Evolutionary conservation across 2,329 filamentous ascomycete species (phyloP).

Genomic region (Ampelomyces quisqualis): DNA sequence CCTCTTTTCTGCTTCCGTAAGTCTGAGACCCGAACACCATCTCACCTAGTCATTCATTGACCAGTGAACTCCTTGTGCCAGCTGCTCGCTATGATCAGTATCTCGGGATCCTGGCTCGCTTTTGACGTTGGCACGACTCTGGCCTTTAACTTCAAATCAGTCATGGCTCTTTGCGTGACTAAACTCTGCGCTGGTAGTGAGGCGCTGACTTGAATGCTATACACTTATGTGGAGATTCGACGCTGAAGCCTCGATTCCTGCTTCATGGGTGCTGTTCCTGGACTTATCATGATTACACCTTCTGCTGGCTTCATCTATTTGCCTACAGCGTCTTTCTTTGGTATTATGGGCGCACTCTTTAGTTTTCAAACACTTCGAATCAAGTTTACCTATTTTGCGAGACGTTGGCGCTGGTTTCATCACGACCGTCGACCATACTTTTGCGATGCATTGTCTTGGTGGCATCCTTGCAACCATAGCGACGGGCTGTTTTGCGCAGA

Average conservation of each 20-base stretch:
- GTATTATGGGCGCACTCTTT: conserved; percentile 49
- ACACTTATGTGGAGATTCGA: conserved; percentile 48
- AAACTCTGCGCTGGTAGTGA: conserved; percentile 53
- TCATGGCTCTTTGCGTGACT: conserved; percentile 54
- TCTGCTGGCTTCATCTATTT: conserved; percentile 54
- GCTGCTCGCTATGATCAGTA: conserved; percentile 52
- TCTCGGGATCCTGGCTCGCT: conserved; percentile 55
- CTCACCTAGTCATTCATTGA: conserved; percentile 50
- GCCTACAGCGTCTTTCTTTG: conserved; percentile 53
- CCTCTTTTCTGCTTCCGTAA: conserved; percentile 51
- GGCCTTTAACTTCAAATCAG: conserved; percentile 52
- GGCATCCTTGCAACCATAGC: conserved; percentile 54
- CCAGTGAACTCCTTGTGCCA: conserved; percentile 54
- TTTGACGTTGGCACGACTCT: conserved; percentile 55
- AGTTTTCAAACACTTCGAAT: conserved; percentile 56
- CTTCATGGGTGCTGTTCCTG: conserved; percentile 56
- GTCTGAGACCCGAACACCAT: conserved; percentile 49
- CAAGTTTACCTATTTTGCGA: conserved; percentile 54
- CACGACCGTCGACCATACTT: conserved; percentile 58
- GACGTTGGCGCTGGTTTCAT: conserved; percentile 54
- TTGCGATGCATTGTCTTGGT: conserved; percentile 57
- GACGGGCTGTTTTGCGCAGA: conserved; percentile 54
- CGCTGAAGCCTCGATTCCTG: conserved; percentile 53
- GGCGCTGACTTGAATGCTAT: conserved; percentile 50
- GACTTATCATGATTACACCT: conserved; percentile 56